Evolutionary conservation across 2,329 filamentous ascomycete species (phyloP).

Genomic region (Shiraia sp.): DNA sequence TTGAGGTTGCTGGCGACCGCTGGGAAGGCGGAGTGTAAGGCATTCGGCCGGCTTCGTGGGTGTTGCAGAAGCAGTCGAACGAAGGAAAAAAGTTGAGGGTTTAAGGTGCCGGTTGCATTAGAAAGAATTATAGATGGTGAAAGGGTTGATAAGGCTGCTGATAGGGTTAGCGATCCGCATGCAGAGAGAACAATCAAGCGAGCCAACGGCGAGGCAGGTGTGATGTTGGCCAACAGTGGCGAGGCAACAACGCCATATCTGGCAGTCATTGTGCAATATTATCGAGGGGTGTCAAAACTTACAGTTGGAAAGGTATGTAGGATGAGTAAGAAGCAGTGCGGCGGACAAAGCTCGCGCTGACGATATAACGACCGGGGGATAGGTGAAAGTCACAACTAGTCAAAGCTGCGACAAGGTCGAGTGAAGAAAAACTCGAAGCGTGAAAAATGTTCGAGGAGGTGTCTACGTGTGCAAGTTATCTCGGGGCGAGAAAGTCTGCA

Average conservation of each 20-base stretch:
- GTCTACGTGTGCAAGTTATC: too few species aligned
- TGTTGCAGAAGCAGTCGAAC: constrained; percentile 37
- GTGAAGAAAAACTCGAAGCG: constrained; percentile 16
- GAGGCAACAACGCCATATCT: neutral
- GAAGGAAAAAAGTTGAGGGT: constrained; percentile 28
- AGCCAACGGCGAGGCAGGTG: too few species aligned
- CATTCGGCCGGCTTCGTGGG: constrained; percentile 61
- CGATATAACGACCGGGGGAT: constrained; percentile 1
- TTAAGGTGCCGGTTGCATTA: constrained; percentile 50
- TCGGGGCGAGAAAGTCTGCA: constrained; percentile 19
- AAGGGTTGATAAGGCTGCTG: constrained; percentile 18
- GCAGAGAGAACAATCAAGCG: constrained; percentile 11
- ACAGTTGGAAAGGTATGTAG: too few species aligned
- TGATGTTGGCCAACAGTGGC: constrained; percentile 4
- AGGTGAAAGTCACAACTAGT: constrained; percentile 27
- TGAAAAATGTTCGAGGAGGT: too few species aligned
- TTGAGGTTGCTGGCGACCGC: constrained; percentile 62
- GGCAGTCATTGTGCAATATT: neutral
- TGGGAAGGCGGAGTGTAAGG: constrained; percentile 84
- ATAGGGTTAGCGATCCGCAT: constrained; percentile 15
- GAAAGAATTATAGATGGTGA: constrained; percentile 42
- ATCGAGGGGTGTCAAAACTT: too few species aligned
- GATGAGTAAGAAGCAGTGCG: too few species aligned
- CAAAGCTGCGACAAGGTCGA: constrained; percentile 43
- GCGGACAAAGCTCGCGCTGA: constrained; percentile 18